phyloP scores from a whole-genome alignment of 2,329 filamentous ascomycete genomes.

The Metarhizium robertsii region DNA sequence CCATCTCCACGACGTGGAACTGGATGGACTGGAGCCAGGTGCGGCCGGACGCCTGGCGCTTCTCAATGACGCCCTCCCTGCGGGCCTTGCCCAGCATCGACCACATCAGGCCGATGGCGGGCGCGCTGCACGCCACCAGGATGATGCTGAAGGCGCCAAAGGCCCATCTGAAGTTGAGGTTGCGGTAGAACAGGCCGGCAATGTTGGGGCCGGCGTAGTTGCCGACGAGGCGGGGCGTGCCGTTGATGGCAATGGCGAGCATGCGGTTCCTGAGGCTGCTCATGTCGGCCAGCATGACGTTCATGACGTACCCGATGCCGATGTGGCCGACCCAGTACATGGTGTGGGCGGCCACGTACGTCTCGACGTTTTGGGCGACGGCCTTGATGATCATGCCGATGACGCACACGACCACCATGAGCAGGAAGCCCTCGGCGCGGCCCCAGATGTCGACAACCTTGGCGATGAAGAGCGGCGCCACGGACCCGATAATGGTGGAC shows the following conservation, averaged over 20 bases:
- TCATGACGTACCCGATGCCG: slow-evolving; percentile 50
- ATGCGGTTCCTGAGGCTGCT: slow-evolving; percentile 29
- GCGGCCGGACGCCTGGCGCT: too few relatives aligned
- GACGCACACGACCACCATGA: slow-evolving; percentile 38
- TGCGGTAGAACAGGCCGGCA: slow-evolving; percentile 20
- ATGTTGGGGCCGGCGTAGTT: slow-evolving; percentile 20
- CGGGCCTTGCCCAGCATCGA: too few relatives aligned
- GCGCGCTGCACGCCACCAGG: neutral
- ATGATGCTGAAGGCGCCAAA: slow-evolving; percentile 54
- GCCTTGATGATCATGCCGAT: slow-evolving; percentile 51
- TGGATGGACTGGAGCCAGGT: too few relatives aligned
- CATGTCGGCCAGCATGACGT: slow-evolving; percentile 57
- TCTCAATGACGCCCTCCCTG: too few relatives aligned
- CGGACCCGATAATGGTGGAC: slow-evolving; percentile 52
- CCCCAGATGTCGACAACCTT: slow-evolving; percentile 43
- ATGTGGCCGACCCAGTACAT: slow-evolving; percentile 54
- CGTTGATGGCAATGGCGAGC: slow-evolving; percentile 28
- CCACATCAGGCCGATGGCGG: too few relatives aligned
- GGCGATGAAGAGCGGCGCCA: slow-evolving; percentile 20
- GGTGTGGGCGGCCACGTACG: slow-evolving; percentile 29
- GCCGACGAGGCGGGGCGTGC: slow-evolving; percentile 35
- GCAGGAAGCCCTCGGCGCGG: slow-evolving; percentile 48
- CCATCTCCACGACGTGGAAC: too few relatives aligned
- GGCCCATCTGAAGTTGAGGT: slow-evolving; percentile 26
- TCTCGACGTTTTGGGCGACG: slow-evolving; percentile 31